Base-by-base conservation (phyloP, 2,329 filamentous ascomycete species). In the Aspergillus sp. region DNA sequence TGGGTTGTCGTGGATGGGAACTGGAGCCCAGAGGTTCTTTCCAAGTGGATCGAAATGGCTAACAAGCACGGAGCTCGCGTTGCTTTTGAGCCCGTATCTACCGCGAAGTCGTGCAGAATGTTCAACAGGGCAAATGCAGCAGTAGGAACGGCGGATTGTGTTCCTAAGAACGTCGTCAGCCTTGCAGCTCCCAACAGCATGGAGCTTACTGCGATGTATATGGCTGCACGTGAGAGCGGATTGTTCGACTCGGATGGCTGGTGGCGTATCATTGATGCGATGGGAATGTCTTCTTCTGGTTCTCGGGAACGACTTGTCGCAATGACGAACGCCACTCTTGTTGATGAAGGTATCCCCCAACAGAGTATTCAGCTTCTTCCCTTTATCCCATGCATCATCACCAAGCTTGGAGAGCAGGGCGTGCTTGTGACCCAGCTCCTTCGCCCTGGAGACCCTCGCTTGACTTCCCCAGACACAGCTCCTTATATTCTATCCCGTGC, bases 1-100 rank as follows among this genome's bases (percentile, higher is more conserved):
- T 93, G 88, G 81, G 73, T 93, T 27, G 83, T 95, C 5, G 75
- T 94, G 7, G 93, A 98, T 61, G 89, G 81, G 11, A 97, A 97
- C 65, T 95, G 91, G 89, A 75, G 78, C 27, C 70, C 82, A 4
- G 60, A 68, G 2, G 79, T 83, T 13, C 78, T 95, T 2, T 73
- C 77, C 33, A 73, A 76, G 40, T 91, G 90, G 82, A 70, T 90
- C 33, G 59, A 68, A n/a, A 71, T 80, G 33, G 83, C 76, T 35
- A 80, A 79, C 46, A 62, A 73, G 2, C 70, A 78, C 45, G 64
- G 71, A 5, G 76, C 79, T 11, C 76, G 74, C 13, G 76, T 90
- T 5, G 86, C 86, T 9, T 95, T 91, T 59, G 93, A 97, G 66
- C 91, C 93, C 1, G 93, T 97, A 6, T 95, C 88, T 1, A 82